Base-by-base conservation (phyloP, 139 green algal species). In the Cymbomonas tetramitiformis region DNA sequence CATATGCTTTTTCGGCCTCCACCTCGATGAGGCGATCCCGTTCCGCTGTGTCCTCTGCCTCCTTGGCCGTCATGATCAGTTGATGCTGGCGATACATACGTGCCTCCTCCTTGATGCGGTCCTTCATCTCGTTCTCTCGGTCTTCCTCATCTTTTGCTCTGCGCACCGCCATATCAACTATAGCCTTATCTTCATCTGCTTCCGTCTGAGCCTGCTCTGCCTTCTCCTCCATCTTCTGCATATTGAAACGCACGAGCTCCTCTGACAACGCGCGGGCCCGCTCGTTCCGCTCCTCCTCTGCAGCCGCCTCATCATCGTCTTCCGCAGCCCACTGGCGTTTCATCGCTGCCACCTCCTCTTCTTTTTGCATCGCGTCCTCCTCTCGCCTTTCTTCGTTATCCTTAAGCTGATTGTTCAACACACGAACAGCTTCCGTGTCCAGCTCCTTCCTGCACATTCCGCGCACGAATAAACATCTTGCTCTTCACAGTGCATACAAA, bases 51-150 rank as follows among this genome's bases (percentile, higher is more conserved):
- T 12, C 36, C 36, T 44, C 36, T 15, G 12, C 12, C 36, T 44
- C 12, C n/a, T n/a, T n/a, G n/a, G n/a, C n/a, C 44, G 26, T 51
- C 44, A 18, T 18, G 15, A 23, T 21, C 44, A 26, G 10, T 9
- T 31, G 44, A 21, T 51, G 44, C 44, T 51, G 12, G n/a, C 44
- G 24, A 21, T 51, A 51, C 44, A 51, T 51, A 21, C 44, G 44
- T 21, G 44, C 44, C 44, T 51, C 10, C 44, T 51, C 44, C 10
- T 18, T 10, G 10, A 9, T 9, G n/a, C 26, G 10, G 15, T n/a
- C 44, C 44, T 23, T 51, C 15, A 23, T 9, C 15, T 51, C 10
- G n/a, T 9, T 18, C 44, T 51, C 44, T n/a, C 44, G 44, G n/a
- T 51, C 44, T 21, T 51, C 44, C 44, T 51, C 44, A 9, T n/a